Percentiles rank a stretch among this genome's conserved stretches.
Conservation (phyloP, 129 eudicot species). For the sunflower (Helianthus annuus) region DNA sequence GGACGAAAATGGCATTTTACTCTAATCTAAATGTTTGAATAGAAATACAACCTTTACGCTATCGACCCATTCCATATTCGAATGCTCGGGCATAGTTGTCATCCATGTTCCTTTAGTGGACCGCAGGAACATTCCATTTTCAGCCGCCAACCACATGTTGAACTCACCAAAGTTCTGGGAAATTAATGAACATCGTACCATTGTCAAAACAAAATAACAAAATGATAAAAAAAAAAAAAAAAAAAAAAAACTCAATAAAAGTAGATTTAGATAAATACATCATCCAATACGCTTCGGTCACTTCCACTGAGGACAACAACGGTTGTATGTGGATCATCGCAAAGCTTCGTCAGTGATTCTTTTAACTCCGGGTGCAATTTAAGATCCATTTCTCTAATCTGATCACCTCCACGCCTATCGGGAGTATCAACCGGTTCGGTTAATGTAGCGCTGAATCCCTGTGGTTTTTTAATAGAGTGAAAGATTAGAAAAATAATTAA, state of each 20-base stretch:
- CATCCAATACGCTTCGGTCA: conserved; percentile 70
- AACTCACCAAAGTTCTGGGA: conserved; percentile 73
- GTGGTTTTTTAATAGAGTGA: conserved; percentile 16
- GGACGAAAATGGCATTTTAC: too few species aligned
- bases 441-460: conserved; percentile 93
- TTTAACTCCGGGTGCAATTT: conserved; percentile 85
- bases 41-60: conserved; percentile 58
- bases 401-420: conserved; percentile 90
- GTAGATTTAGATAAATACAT: conserved; percentile 39
- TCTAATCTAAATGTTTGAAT: not conserved
- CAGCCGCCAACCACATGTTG: conserved; percentile 98
- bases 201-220: conserved; percentile 3
- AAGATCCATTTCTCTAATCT: conserved; percentile 90
- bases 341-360: conserved; percentile 58
- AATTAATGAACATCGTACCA: conserved; percentile 14
- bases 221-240: not conserved
- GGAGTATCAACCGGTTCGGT: conserved; percentile 88
- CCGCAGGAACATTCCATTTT: conserved; percentile 91
- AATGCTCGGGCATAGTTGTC: conserved; percentile 98
- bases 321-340: conserved; percentile 79
- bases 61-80: conserved; percentile 91
- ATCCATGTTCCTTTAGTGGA: conserved; percentile 87
- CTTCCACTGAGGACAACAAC: conserved; percentile 94
- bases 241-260: not conserved
- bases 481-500: not conserved